phyloP scores from a whole-genome alignment of 2,329 filamentous ascomycete genomes.

The Penicillium sp. region DNA sequence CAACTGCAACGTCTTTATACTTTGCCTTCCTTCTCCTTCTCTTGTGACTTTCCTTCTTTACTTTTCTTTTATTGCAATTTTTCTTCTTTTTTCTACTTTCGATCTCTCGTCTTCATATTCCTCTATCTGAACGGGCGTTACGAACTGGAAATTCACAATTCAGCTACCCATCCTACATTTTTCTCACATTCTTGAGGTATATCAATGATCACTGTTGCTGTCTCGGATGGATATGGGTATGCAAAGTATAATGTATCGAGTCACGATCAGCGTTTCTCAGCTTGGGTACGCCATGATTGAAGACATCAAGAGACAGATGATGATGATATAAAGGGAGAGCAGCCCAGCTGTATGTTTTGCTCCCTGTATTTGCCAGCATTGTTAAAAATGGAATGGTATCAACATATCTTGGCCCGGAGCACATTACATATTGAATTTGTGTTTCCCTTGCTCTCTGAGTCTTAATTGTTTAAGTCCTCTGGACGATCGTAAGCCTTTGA shows the following conservation, averaged over 20 bases:
- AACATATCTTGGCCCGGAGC: background rate
- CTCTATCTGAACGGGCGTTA: constrained; percentile 1
- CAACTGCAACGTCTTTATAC: background rate
- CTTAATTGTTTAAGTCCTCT: background rate
- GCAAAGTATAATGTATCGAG: background rate
- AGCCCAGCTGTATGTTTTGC: background rate
- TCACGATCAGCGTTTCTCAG: background rate
- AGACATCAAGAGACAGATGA: background rate
- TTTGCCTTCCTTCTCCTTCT: constrained; percentile 12
- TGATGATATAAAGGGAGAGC: background rate
- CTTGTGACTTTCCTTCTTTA: constrained; percentile 8
- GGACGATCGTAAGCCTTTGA: background rate
- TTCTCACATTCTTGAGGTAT: background rate
- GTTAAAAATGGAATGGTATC: background rate
- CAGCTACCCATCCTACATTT: constrained; percentile 3
- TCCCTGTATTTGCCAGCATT: background rate
- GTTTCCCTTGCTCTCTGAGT: background rate
- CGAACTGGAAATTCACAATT: constrained; percentile 1
- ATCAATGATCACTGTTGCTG: background rate
- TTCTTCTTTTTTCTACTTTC: constrained; percentile 12
- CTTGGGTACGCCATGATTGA: background rate
- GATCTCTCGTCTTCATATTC: constrained; percentile 9
- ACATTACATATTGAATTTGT: background rate
- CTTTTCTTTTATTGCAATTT: constrained; percentile 11
- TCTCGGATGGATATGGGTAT: background rate